Percentiles rank a stretch among this genome's conserved stretches.
Conservation (phyloP, 495 filamentous ascomycete genomes). For the Penicillium desertorum region DNA sequence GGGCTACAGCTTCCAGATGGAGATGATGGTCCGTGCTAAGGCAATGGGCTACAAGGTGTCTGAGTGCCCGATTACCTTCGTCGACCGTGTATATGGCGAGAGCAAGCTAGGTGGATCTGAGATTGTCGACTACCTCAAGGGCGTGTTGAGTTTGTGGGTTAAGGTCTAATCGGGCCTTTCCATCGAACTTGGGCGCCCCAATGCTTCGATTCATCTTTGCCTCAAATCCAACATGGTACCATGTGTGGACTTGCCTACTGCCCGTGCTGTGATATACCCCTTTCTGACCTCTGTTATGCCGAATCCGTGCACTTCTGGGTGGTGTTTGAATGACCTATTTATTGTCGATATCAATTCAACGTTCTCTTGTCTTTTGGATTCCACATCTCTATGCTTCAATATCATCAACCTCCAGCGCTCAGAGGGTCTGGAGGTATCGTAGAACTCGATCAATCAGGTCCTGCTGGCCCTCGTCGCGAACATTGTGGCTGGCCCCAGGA, state of each 20-base stretch:
- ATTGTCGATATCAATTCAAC: conserved; percentile 26
- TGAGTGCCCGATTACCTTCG: conserved; percentile 94
- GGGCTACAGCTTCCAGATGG: conserved; percentile 99
- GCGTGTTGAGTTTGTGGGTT: conserved; percentile 84
- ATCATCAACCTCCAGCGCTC: conserved; percentile 6
- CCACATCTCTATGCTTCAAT: conserved; percentile 2
- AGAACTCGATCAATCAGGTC: conserved; percentile 56
- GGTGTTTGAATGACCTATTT: conserved; percentile 28
- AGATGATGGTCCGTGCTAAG: conserved; percentile 92
- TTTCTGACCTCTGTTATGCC: conserved; percentile 19
- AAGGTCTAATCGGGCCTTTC: conserved; percentile 58
- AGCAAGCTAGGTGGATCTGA: conserved; percentile 92
- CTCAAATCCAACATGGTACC: conserved; percentile 12
- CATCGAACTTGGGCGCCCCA: conserved; percentile 9
- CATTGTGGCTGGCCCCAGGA: conserved; percentile 60
- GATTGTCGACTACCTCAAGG: conserved; percentile 98
- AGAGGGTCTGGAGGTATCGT: conserved; percentile 54
- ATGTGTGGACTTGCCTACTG: conserved; percentile 16
- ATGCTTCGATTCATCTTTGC: conserved; percentile 10
- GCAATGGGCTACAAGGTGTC: conserved; percentile 86
- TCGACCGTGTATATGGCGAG: conserved; percentile 93
- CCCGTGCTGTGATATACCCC: conserved; percentile 33
- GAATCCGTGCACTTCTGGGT: conserved; percentile 22
- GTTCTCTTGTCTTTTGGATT: conserved; percentile 17
- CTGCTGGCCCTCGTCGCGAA: conserved; percentile 48